Percentiles rank a stretch among this genome's conserved stretches.
Conservation (phyloP, 306 rosid species). For the Cercis canadensis region DNA sequence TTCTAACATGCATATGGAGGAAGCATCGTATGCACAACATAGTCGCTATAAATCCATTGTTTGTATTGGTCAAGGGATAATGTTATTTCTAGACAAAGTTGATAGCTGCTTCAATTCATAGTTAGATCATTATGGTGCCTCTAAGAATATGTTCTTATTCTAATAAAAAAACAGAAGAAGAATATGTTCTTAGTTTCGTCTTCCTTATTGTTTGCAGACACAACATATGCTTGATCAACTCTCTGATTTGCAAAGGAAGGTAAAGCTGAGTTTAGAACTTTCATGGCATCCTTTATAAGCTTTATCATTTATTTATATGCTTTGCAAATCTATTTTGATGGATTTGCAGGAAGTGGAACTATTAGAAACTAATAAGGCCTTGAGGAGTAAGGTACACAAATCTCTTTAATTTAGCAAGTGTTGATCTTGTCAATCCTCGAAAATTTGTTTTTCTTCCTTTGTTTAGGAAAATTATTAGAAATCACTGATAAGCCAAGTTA, state of each 20-base stretch:
- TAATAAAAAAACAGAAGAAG: too few species aligned
- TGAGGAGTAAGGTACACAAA: slow-evolving; percentile 61
- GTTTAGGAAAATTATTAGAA: too few species aligned
- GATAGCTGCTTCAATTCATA: not conserved
- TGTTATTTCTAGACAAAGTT: not conserved
- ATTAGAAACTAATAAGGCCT: slow-evolving; percentile 58
- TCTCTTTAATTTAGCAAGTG: not conserved
- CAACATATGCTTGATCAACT: slow-evolving; percentile 67
- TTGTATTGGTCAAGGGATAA: not conserved
- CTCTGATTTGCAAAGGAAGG: slow-evolving; percentile 66
- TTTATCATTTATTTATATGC: slow-evolving; percentile 17
- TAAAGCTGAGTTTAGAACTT: slow-evolving; percentile 32
- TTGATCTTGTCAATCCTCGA: not conserved
- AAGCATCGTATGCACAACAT: not conserved
- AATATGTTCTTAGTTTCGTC: slow-evolving; percentile 15
- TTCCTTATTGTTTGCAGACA: slow-evolving; percentile 49
- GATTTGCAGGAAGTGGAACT: slow-evolving; percentile 66
- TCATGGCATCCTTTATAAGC: slow-evolving; percentile 5
- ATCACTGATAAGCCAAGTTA: too few species aligned
- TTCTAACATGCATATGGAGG: not conserved
- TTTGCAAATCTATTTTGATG: slow-evolving; percentile 27
- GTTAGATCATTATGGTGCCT: not conserved
- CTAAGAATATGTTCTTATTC: not conserved
- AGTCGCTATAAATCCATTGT: not conserved
- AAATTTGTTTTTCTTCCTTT: not conserved